phyloP scores from a whole-genome alignment of 768 basidiomycete species.

The Hortiboletus campestris region DNA sequence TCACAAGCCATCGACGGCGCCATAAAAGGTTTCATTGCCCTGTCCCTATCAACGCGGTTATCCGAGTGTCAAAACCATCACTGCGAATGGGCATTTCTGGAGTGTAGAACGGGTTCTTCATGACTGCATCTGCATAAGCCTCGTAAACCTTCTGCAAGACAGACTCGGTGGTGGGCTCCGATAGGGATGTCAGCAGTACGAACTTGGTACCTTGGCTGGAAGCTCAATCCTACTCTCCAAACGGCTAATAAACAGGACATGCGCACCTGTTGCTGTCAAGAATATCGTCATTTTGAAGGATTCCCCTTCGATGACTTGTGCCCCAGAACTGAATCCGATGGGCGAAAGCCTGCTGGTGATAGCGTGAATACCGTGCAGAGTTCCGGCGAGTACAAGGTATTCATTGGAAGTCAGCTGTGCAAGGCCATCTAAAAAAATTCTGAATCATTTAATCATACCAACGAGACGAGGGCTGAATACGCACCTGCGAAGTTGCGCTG shows the following conservation, averaged over 20 bases:
- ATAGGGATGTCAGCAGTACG: slow-evolving; percentile 82
- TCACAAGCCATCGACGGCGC: not conserved
- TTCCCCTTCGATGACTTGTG: slow-evolving; percentile 94
- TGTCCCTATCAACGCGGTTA: slow-evolving; percentile 56
- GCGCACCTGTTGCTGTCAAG: slow-evolving; percentile 82
- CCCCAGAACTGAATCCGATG: slow-evolving; percentile 76
- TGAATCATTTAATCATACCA: not conserved
- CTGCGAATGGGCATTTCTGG: slow-evolving; percentile 99
- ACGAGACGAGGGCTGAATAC: slow-evolving; percentile 14
- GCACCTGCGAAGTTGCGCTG: slow-evolving; percentile 87
- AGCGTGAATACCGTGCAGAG: slow-evolving; percentile 97
- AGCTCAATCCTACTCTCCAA: not conserved
- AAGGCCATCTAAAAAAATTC: slow-evolving; percentile 68
- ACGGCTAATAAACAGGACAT: not conserved
- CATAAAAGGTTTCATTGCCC: slow-evolving; percentile 23
- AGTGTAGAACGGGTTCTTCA: slow-evolving; percentile 99
- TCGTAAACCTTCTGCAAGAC: slow-evolving; percentile 88
- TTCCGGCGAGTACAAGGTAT: slow-evolving; percentile 93
- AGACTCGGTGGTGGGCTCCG: slow-evolving; percentile 65
- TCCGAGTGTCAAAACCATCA: slow-evolving; percentile 79
- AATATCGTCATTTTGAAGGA: slow-evolving; percentile 92
- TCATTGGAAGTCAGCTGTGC: slow-evolving; percentile 90
- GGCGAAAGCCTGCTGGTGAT: slow-evolving; percentile 93
- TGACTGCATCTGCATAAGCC: slow-evolving; percentile 89
- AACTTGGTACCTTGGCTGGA: slow-evolving; percentile 81